Evolutionary conservation across 1,284 basidiomycete genomes (phyloP), one percentile per base, ranked within the genome.

Genomic region (Chalciporus sp.): DNA sequence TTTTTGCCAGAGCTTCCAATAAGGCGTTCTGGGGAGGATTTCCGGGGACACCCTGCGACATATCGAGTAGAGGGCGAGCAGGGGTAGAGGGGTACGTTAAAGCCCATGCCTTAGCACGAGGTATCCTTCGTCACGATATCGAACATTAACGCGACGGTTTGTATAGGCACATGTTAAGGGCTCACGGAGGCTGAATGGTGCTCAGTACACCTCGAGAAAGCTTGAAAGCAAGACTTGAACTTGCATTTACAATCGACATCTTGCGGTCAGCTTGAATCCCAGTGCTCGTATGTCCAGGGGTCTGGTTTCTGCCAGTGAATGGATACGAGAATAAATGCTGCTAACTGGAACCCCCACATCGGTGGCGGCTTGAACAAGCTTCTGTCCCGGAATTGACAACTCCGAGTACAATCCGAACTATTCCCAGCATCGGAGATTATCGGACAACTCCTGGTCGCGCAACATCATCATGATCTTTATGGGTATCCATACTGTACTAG

Each of bases 1-100:
- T 74, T 6, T 65, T 62, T 0, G 74, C 76, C 1, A 93, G 69
- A 0, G 81, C 79, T 0, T 76, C 66, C 31, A 85, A 77, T 11
- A 94, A 74, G 0, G 62, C 43, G 2, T 72, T 61, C 2, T 85
- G 81, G 0, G 92, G 91, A 0, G 85, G 82, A 1, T 74, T 75
- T 3, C 86, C 85, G 0, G 91, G 92, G 0, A 86, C 84, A 26
- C 88, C 88, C 69, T 92, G 90, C 0, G 88, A 86, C 75, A 94
- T 85, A 66, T 92, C 86, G 7, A 93, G 76, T 0, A 92, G 71
- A 0, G 84, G 85, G 2, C 70, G 74, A 17, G 57, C 68, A 11
- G 67, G 68, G 0, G 77, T 77, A 0, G 76, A 64, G 5, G 61
- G 60, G 71, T 86, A 90, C 8, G 68, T 61, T 7, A 67, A 62